Conservation (phyloP, 331 rosid species). For the Arachis monticola region DNA sequence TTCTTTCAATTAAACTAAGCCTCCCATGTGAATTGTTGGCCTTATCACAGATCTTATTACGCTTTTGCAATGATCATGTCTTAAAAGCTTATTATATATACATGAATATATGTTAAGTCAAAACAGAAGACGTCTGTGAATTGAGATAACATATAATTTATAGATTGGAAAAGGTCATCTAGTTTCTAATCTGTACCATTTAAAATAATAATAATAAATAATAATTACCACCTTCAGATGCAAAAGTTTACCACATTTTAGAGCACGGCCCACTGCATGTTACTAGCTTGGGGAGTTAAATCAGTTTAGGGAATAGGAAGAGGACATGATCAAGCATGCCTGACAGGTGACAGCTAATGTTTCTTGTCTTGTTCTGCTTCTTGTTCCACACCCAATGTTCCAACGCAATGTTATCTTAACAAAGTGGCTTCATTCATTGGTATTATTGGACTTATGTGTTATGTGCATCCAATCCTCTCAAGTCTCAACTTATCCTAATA, state of each 20-base stretch:
- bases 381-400: slow-evolving; percentile 4
- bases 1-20: no score
- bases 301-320: background rate
- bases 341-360: slow-evolving; percentile 58
- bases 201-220: background rate
- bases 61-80: no score
- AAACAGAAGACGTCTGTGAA: no score
- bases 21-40: no score
- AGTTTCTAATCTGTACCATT: background rate
- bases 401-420: slow-evolving; percentile 34
- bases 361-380: slow-evolving; percentile 39
- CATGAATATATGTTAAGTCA: no score
- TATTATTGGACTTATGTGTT: slow-evolving; percentile 8
- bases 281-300: slow-evolving; percentile 26
- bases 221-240: background rate
- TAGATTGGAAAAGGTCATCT: no score
- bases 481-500: background rate
- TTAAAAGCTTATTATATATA: no score
- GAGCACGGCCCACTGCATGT: slow-evolving; percentile 37
- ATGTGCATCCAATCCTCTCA: slow-evolving; percentile 17
- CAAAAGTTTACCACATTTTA: background rate
- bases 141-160: no score
- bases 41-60: no score
- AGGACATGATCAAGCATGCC: slow-evolving; percentile 35
- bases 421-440: slow-evolving; percentile 34